A percentile compares a stretch with the other conserved stretches of the same genome.
phyloP scores from a whole-genome alignment of 2,329 filamentous ascomycete genomes.

The Alternaria triticina region DNA sequence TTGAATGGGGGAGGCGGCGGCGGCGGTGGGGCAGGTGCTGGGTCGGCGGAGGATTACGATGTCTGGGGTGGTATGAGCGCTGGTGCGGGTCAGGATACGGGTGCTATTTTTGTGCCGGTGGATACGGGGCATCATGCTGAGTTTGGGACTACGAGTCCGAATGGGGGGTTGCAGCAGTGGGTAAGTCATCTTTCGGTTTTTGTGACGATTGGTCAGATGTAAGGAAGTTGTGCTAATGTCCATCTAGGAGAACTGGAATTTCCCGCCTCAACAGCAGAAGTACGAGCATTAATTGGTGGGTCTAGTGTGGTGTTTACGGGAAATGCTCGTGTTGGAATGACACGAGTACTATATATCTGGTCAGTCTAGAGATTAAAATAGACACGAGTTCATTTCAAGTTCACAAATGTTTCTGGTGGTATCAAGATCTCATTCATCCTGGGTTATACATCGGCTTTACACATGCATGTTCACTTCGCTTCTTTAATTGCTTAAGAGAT shows the following conservation, averaged over 20 bases:
- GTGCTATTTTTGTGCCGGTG: conserved; percentile 47
- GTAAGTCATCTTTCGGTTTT: conserved; percentile 22
- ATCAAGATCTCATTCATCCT: background rate
- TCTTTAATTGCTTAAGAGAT: background rate
- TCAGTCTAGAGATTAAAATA: background rate
- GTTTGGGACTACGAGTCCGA: conserved; percentile 34
- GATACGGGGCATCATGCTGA: conserved; percentile 25
- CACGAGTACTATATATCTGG: background rate
- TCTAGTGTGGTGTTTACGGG: background rate
- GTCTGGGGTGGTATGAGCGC: conserved; percentile 30
- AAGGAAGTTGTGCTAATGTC: background rate
- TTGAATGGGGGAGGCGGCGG: conserved; percentile 27
- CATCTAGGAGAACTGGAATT: conserved; percentile 38
- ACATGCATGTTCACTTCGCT: background rate
- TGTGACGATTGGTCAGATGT: background rate
- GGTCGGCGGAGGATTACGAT: conserved; percentile 31
- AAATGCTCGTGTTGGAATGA: background rate
- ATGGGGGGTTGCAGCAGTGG: conserved; percentile 39
- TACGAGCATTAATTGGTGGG: conserved; percentile 18
- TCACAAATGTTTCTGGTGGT: background rate
- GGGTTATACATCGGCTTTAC: background rate
- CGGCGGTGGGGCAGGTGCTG: background rate
- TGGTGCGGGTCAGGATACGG: conserved; percentile 31
- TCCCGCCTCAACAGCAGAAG: conserved; percentile 30
- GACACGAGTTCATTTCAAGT: background rate